Evolutionary conservation across 257 asterid genomes (phyloP), one percentile per base, ranked within the genome.

Genomic region (Leonotis leonurus): DNA sequence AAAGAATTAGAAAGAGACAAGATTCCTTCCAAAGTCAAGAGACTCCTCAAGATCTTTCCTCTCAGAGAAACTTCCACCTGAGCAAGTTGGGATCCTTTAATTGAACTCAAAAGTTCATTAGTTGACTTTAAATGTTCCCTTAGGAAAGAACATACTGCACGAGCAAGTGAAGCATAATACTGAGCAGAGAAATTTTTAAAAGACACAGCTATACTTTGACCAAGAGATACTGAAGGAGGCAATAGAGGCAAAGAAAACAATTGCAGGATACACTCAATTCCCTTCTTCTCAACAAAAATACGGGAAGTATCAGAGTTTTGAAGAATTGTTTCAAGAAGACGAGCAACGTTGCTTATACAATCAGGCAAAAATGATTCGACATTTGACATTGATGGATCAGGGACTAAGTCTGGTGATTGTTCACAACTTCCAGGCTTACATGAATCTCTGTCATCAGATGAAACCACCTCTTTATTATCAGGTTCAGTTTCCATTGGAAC

Each of bases 271-370:
- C 91, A 76, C 78, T 93, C 99, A 37, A 89, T 75, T 27, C 99
- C 99, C 71, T 85, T 89, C 80, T 85, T 93, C 77, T 93, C 97
- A 44, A 89, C 81, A 63, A 93, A 93, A 56, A 93, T 85, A 51
- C 99, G 88, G 81, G 97, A 93, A 29, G 90, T 83, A 72, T 89
- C 99, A 71, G 97, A 85, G 69, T 93, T 93, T 55, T 93, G 99
- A 72, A 93, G 88, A 72, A 93, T 73, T 22, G 95, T 79, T 79
- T 93, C 99, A 65, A 93, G 94, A 54, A 93, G 94, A 44, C 92
- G 97, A 67, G 92, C 87, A 75, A 76, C 91, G 73, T 89, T 85
- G 85, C 84, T 75, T 55, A 93, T 70, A 71, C 85, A 93, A 69
- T 85, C 99, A 65, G 97, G 99, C 74, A 93, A 84, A 80, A 77